Base-by-base conservation (phyloP, 176 grass and related monocot genomes). In the Bothriochloa decipiens region DNA sequence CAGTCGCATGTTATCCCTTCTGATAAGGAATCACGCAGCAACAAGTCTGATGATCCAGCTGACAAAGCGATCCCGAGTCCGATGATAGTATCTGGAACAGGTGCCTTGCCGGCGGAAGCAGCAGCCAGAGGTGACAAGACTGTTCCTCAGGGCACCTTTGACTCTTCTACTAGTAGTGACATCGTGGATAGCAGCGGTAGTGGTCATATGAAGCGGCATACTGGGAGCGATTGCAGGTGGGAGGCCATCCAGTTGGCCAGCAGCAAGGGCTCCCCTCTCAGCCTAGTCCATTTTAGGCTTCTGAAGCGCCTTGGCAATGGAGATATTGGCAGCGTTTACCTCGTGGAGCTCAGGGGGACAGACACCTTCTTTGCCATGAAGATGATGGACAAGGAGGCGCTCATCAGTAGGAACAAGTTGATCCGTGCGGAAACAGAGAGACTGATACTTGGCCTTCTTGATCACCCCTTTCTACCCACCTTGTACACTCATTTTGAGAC, bases 401-500 rank as follows among this genome's bases (percentile, higher is more conserved):
- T 93, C 32, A 93, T 86, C 71, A 94, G 82, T 66, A 78, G 89
- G 74, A 94, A 94, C 74, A 94, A 94, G 92, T 22, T 94, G 42
- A 60, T 86, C 37, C 68, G 89, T 0, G 92, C 89, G 40, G 43
- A 94, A 3, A 94, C 88, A 0, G 92, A 94, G 89, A 86, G 74
- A 74, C 86, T 88, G 62, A 94, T 94, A n/a, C 84, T 94, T 4
- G 61, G 88, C 55, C 88, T 91, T 41, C 89, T 93, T 52, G 88
- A 93, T 83, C 91, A 93, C 64, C 91, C 91, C 4, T 94, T 94
- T 5, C 81, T 94, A 9, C 91, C 88, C 5, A 91, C 91, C 0
- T 33, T 94, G 74, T 94, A 94, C 80, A 86, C 91, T 0, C 87
- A 94, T 46, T 94, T 94, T 18, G 88, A 94, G 88, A 94, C 91